Base-by-base conservation (phyloP, 2,329 filamentous ascomycete genomes). In the Colletotrichum lini region DNA sequence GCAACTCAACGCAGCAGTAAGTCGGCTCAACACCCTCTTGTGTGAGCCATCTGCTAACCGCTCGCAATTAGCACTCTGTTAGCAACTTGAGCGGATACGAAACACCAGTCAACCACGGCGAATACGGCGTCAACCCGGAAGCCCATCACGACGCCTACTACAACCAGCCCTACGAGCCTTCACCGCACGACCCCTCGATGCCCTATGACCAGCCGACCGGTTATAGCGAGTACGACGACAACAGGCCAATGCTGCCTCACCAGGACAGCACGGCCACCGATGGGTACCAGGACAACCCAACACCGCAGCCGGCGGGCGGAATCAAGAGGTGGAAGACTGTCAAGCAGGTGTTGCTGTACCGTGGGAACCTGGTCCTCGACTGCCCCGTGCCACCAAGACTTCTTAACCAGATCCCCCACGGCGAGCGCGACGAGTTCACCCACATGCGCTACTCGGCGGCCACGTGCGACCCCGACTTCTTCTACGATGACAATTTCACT, bases 261-360 rank as follows among this genome's bases (percentile, higher is more conserved):
- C 90, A 90, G 57, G 86, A 89, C 45, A 83, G 85, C 13, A 83
- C 86, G 44, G 77, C 75, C 72, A 83, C 79, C 68, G 84, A 86
- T 47, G 79, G 81, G 1, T 89, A 86, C 75, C 78, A 80, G 58
- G 87, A 88, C 65, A 81, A 85, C 21, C 82, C 82, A 12, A 77
- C 78, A 50, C 77, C 78, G 40, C 79, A 79, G 30, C 85, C 88
- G 86, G 74, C 89, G 86, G 67, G 88, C 85, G 73, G 88, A 5
- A 91, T 98, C 75, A 92, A 94, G 81, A 89, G 96, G 80, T 98
- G 94, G 94, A 99, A 98, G 87, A 99, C 96, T 0, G 96, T 99
- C 59, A 99, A 98, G 84, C 94, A 98, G 84, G 96, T 99, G n/a
- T 92, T 97, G 77, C 84, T 99, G 64, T 99, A 98, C 86, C 93